phyloP scores from a whole-genome alignment of 306 rosid genomes.

The Lathyrus tuberosus region DNA sequence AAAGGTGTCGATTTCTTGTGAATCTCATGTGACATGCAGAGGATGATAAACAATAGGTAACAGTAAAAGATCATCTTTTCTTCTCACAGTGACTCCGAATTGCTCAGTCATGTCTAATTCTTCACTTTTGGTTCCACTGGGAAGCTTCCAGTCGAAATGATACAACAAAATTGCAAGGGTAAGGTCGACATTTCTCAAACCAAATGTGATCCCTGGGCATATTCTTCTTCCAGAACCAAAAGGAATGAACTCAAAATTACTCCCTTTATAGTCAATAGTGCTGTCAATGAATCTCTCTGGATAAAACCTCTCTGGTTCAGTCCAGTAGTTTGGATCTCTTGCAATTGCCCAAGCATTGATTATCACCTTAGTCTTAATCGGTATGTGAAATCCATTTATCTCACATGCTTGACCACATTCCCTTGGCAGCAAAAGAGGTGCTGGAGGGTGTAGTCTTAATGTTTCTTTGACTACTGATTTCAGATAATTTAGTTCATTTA shows the following conservation, averaged over 20 bases:
- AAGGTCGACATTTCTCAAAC: slow-evolving; percentile 24
- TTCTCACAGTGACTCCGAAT: slow-evolving; percentile 33
- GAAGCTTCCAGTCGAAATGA: slow-evolving; percentile 41
- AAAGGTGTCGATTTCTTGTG: slow-evolving; percentile 1
- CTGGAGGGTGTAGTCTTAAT: slow-evolving; percentile 43
- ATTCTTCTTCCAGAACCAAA: slow-evolving; percentile 53
- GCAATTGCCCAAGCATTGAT: slow-evolving; percentile 44
- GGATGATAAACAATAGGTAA: not conserved
- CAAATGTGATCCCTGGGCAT: slow-evolving; percentile 38
- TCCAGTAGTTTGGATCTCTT: slow-evolving; percentile 47
- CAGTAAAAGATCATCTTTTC: slow-evolving; percentile 25
- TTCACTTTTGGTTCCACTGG: slow-evolving; percentile 9
- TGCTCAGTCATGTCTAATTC: slow-evolving; percentile 36
- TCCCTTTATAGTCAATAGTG: slow-evolving; percentile 35
- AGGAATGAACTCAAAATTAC: slow-evolving; percentile 37
- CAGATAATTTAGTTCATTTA: slow-evolving; percentile 40
- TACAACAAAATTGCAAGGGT: slow-evolving; percentile 33
- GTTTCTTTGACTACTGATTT: slow-evolving; percentile 47
- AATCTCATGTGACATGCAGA: slow-evolving; percentile 4
- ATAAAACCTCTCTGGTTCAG: slow-evolving; percentile 35
- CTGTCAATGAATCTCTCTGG: slow-evolving; percentile 38
- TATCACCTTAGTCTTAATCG: slow-evolving; percentile 29
- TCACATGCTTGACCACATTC: slow-evolving; percentile 35
- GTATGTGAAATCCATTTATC: slow-evolving; percentile 40
- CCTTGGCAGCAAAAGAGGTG: slow-evolving; percentile 41